Percentiles rank a stretch among this genome's conserved stretches.
phyloP scores from a whole-genome alignment of 768 basidiomycete genomes.

The Cystobasidiopsis lactophilus region DNA sequence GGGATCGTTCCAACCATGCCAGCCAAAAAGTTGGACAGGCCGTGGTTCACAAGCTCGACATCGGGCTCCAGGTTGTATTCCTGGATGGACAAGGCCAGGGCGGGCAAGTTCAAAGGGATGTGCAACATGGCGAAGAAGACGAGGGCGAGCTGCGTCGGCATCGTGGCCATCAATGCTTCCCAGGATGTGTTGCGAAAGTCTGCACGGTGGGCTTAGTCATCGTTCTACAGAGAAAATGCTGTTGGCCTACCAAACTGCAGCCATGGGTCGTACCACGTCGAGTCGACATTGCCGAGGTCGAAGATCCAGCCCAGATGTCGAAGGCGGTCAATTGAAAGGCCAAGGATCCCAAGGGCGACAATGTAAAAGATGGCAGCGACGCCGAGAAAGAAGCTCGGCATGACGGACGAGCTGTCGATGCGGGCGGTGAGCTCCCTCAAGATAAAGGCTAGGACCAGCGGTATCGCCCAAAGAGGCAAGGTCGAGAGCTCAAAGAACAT shows the following conservation, averaged over 20 bases:
- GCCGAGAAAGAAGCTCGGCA: conserved; percentile 37
- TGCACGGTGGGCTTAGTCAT: conserved; percentile 20
- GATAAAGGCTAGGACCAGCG: conserved; percentile 50
- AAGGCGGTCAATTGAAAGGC: conserved; percentile 38
- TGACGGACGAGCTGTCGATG: conserved; percentile 70
- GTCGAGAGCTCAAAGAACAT: conserved; percentile 45
- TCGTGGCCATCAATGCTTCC: conserved; percentile 48
- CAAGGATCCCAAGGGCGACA: conserved; percentile 37
- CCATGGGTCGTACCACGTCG: conserved; percentile 68
- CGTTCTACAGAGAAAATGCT: conserved; percentile 12
- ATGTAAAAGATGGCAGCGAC: conserved; percentile 72
- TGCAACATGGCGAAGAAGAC: conserved; percentile 27
- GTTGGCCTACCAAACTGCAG: conserved; percentile 47
- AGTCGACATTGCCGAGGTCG: conserved; percentile 34
- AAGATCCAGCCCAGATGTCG: conserved; percentile 65
- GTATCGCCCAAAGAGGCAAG: conserved; percentile 55
- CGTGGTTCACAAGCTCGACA: conserved; percentile 77
- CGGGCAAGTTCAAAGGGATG: conserved; percentile 78
- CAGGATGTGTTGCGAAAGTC: conserved; percentile 43
- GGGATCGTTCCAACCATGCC: conserved; percentile 62
- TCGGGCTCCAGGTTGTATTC: conserved; percentile 71
- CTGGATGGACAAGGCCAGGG: conserved; percentile 66
- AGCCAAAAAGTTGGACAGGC: conserved; percentile 66
- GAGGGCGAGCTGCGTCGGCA: conserved; percentile 85
- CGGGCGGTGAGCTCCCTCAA: conserved; percentile 52